Conservation (phyloP, 2,329 filamentous ascomycete species). For the Sphaceloma murrayae region DNA sequence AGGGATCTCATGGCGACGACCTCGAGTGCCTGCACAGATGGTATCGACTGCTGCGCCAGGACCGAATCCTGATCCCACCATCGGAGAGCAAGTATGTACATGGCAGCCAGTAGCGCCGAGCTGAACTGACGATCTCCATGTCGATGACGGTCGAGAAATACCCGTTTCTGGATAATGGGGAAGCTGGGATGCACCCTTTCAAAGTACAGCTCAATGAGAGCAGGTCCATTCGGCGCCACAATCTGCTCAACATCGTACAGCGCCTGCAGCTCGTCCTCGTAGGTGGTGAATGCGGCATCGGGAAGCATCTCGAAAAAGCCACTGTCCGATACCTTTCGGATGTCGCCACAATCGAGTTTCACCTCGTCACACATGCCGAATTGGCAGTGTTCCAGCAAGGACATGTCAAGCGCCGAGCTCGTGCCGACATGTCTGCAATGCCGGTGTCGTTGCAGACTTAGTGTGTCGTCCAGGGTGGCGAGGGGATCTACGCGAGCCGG, state of each 20-base stretch:
- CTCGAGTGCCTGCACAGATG: slow-evolving; percentile 65
- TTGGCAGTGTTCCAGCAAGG: slow-evolving; percentile 68
- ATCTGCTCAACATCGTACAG: slow-evolving; percentile 64
- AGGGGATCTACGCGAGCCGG: no score
- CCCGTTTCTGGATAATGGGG: slow-evolving; percentile 70
- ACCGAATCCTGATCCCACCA: slow-evolving; percentile 73
- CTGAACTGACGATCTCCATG: slow-evolving; percentile 64
- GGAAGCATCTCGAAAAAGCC: slow-evolving; percentile 75
- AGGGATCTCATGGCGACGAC: slow-evolving; percentile 63
- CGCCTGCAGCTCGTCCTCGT: slow-evolving; percentile 60
- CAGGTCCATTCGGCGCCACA: slow-evolving; percentile 66
- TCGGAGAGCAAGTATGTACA: slow-evolving; percentile 77
- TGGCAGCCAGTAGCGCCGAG: slow-evolving; percentile 64
- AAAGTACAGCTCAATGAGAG: slow-evolving; percentile 73
- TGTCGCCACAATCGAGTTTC: slow-evolving; percentile 50
- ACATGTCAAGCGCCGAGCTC: slow-evolving; percentile 74
- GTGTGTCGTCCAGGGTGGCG: slow-evolving; percentile 33
- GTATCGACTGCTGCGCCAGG: slow-evolving; percentile 54
- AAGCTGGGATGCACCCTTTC: slow-evolving; percentile 69
- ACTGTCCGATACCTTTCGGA: slow-evolving; percentile 65
- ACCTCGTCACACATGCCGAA: slow-evolving; percentile 78
- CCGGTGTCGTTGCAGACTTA: slow-evolving; percentile 67
- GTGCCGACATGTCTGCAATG: slow-evolving; percentile 77
- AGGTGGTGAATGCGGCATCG: slow-evolving; percentile 61
- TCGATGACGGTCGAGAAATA: slow-evolving; percentile 70